Percentiles rank a stretch among this genome's conserved stretches.
Conservation (phyloP, 140 eudicot genomes). For the Stevia rebaudiana region DNA sequence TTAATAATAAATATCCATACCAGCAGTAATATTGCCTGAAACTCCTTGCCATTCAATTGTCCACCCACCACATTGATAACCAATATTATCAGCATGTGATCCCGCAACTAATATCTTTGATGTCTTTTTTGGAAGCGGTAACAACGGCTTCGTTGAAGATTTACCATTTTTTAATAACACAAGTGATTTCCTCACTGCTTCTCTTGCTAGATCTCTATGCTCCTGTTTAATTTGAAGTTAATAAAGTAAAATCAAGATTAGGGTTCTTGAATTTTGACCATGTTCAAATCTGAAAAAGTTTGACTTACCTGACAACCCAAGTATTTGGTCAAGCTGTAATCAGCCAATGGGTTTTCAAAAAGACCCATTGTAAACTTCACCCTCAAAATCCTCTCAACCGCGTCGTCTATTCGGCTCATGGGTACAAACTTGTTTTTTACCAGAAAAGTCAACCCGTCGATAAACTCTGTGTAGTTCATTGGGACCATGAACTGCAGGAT, state of each 20-base stretch:
- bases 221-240: conserved; percentile 28
- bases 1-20: conserved; percentile 26
- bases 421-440: conserved; percentile 49
- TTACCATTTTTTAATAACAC: conserved; percentile 66
- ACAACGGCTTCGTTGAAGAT: conserved; percentile 35
- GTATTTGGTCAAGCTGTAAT: conserved; percentile 43
- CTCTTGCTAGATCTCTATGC: conserved; percentile 71
- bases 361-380: conserved; percentile 54
- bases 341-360: conserved; percentile 51
- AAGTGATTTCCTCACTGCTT: conserved; percentile 66
- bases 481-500: conserved; percentile 61
- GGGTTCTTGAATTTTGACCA: not conserved
- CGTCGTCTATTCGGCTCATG: conserved; percentile 63
- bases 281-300: conserved; percentile 1
- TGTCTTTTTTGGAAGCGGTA: conserved; percentile 61
- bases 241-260: not conserved
- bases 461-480: conserved; percentile 47
- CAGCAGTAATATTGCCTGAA: conserved; percentile 36
- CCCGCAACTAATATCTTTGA: conserved; percentile 55
- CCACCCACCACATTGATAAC: conserved; percentile 77
- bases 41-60: conserved; percentile 63
- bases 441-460: conserved; percentile 41
- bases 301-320: conserved; percentile 50
- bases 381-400: conserved; percentile 55
- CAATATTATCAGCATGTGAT: conserved; percentile 62